These are phyloP conservation scores for Tetrapisispora iriomotensis DNA, from an alignment of 805 yeast species.

Conservation along the genomic window DNA sequence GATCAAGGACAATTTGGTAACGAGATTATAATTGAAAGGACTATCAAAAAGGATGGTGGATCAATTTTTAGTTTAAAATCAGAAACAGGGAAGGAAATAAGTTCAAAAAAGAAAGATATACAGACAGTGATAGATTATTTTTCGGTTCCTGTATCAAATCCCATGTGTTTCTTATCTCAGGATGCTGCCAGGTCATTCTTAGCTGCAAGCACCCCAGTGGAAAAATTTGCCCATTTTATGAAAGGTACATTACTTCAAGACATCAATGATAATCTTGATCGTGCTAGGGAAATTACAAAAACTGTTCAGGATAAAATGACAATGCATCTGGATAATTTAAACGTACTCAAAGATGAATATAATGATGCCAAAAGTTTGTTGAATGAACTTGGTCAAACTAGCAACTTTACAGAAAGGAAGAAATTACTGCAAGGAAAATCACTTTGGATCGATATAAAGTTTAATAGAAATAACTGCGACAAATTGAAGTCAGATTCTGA, in stretches of 20 bases:
- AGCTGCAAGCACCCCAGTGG: slow-evolving; percentile 61
- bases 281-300: slow-evolving; percentile 29
- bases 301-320: slow-evolving; percentile 34
- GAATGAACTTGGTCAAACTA: slow-evolving; percentile 33
- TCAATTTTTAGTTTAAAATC: slow-evolving; percentile 47
- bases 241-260: slow-evolving; percentile 68
- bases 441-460: slow-evolving; percentile 37
- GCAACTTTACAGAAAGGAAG: slow-evolving; percentile 32
- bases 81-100: slow-evolving; percentile 41
- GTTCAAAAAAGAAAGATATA: slow-evolving; percentile 54
- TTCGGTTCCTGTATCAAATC: slow-evolving; percentile 76
- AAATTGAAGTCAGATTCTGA: slow-evolving; percentile 11
- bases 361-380: slow-evolving; percentile 36
- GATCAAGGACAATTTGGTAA: slow-evolving; percentile 58
- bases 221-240: slow-evolving; percentile 70
- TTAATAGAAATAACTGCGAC: slow-evolving; percentile 12
- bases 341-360: slow-evolving; percentile 32
- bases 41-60: slow-evolving; percentile 43
- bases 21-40: slow-evolving; percentile 60
- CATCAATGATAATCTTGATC: slow-evolving; percentile 44
- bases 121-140: slow-evolving; percentile 61
- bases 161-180: slow-evolving; percentile 86
- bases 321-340: slow-evolving; percentile 32
- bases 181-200: slow-evolving; percentile 88
- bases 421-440: slow-evolving; percentile 38